Evolutionary conservation across 331 rosid genomes (phyloP), one percentile per base, ranked within the genome.

Genomic region (Dryas integrifolia): DNA sequence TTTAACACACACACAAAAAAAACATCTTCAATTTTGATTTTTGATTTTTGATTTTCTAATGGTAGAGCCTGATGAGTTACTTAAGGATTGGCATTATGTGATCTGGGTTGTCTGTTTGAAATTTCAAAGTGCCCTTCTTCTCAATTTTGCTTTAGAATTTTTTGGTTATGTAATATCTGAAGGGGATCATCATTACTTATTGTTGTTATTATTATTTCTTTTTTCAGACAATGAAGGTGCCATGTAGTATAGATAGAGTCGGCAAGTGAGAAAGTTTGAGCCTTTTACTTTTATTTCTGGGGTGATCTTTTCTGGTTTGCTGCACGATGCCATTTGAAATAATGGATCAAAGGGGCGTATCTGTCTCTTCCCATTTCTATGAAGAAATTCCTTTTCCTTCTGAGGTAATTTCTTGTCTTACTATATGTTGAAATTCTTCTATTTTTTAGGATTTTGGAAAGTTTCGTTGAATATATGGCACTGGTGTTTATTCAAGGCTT

Each of bases 291-390:
- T 57, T 56, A 14, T 75, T 14, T 58, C 45, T 66, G 21, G 58
- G 78, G 71, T 49, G 65, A 76, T 59, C 44, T 58, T 77, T 62
- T 73, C 79, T 58, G 80, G 79, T 76, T 76, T 76, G 39, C 47
- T 76, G 74, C 82, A 79, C 74, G 78, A 90, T 90, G 96, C 90
- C 94, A 76, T 90, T 81, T 78, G 86, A 88, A 83, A 58, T 86
- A 65, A 83, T 83, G 92, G 94, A 90, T 77, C 89, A 82, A 75
- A 85, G 86, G 75, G 85, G 85, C 30, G 83, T 85, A 71, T 79
- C 91, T 53, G 86, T 88, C 75, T 76, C 96, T 39, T 69, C 92
- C 21, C 89, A 73, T 65, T 64, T 74, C 74, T 88, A 80, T 70
- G 92, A 86, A 69, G 96, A 86, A 55, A 56, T 86, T 65, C 67